Base-by-base conservation (phyloP, 228 moss, liverwort and hornwort genomes). In the Sphagnum magellanicum region DNA sequence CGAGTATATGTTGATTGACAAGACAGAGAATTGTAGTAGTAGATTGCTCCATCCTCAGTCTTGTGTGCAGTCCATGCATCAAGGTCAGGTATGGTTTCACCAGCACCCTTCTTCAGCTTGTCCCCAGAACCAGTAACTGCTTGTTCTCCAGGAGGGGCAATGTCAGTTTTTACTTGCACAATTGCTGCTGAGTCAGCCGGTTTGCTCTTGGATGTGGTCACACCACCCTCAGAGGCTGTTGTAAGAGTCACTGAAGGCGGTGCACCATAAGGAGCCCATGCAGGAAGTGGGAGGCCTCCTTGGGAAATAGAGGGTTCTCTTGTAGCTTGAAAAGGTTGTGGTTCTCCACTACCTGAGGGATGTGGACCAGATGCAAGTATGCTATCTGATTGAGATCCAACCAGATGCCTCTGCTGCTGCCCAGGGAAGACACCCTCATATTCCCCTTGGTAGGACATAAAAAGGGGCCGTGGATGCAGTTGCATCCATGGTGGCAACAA, bases 61-160 rank as follows among this genome's bases (percentile, higher is more conserved):
- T 92, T 95, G 58, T 95, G 92, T 64, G 92, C 92, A 61, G 90
- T 92, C 92, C 90, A 95, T 51, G 83, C 83, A 67, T 92, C 91
- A 52, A 73, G 73, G 82, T 81, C 73, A 53, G 65, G 76, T 76
- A 65, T 65, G 49, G 16, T 73, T 12, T 78, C 75, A 57, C 63
- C 63, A 61, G 77, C 63, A 73, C 67, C 71, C 60, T 82, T 66
- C 60, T 82, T 66, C 67, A 59, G 46, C 72, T 82, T 5, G 51
- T 55, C n/a, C 74, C 53, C 60, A 48, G 32, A 47, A 50, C 74
- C 8, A 8, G 62, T 71, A 70, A 61, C 66, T 72, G 32, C 76
- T 50, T 49, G 74, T 16, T 81, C 88, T 47, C 74, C 70, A 60
- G 64, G 67, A 73, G 50, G 46, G 59, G 70, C 64, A 50, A 73